Conservation (phyloP, 2,329 filamentous ascomycete species). For the Trichoderma oligosporum region DNA sequence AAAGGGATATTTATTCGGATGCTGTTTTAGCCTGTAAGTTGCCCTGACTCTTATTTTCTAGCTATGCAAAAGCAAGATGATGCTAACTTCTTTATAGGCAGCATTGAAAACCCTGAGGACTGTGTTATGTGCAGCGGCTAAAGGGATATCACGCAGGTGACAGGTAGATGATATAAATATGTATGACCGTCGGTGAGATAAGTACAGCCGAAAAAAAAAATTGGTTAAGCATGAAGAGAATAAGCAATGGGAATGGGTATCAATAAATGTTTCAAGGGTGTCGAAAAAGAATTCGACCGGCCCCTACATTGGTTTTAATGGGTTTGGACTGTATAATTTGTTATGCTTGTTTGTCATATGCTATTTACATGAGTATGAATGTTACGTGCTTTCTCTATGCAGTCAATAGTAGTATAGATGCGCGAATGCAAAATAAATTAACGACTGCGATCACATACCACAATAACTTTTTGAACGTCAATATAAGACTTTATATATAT, state of each 20-base stretch:
- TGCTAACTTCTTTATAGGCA: constrained; percentile 54
- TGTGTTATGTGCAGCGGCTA: constrained; percentile 98
- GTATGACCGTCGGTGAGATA: constrained; percentile 33
- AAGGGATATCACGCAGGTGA: constrained; percentile 17
- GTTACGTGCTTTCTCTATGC: neutral
- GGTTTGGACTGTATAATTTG: constrained; percentile 11
- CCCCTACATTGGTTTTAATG: constrained; percentile 10
- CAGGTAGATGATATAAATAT: constrained; percentile 12
- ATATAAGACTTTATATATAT: too few relatives aligned
- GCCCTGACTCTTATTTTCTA: neutral
- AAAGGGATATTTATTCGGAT: constrained; percentile 93
- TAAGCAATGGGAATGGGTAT: constrained; percentile 6
- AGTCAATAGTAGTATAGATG: constrained; percentile 2
- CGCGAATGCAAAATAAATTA: neutral
- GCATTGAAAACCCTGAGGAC: constrained; percentile 93
- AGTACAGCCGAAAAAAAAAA: constrained; percentile 23
- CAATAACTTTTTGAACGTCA: too few relatives aligned
- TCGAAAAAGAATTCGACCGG: neutral
- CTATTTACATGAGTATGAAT: constrained; percentile 3
- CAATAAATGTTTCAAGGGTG: neutral
- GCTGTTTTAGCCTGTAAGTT: constrained; percentile 80
- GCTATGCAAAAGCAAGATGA: neutral
- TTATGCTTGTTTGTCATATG: constrained; percentile 4
- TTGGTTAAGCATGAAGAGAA: neutral
- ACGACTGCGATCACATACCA: too few relatives aligned